A percentile compares a stretch with the other conserved stretches of the same genome.
These are phyloP conservation scores for Botryotinia calthae DNA, from an alignment of 2,329 filamentous ascomycete genomes.

Conservation along the genomic window DNA sequence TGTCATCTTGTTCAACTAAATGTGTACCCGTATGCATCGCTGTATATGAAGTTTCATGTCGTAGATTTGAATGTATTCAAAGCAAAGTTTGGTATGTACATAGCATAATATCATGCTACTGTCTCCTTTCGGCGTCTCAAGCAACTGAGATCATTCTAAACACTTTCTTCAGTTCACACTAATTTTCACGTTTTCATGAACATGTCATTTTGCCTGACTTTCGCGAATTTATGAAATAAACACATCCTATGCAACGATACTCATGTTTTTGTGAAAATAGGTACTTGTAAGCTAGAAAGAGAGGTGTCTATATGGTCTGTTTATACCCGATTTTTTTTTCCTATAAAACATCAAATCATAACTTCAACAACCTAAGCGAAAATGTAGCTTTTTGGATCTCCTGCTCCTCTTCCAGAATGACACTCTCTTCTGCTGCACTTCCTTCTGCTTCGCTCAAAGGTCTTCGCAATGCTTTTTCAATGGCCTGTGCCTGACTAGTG, in stretches of 20 bases:
- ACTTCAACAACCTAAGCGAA: constrained; percentile 69
- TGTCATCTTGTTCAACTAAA: neutral
- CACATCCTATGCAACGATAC: neutral
- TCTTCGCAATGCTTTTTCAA: constrained; percentile 75
- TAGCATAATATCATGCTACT: neutral
- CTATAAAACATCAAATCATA: constrained; percentile 47
- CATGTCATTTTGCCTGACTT: neutral
- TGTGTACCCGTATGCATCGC: neutral
- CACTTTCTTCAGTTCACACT: neutral
- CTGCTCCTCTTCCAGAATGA: constrained; percentile 81
- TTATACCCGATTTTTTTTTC: neutral
- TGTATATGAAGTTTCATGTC: neutral
- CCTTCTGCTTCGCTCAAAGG: constrained; percentile 42
- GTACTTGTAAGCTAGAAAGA: neutral
- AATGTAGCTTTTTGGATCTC: constrained; percentile 82
- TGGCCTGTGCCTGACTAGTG: constrained; percentile 61
- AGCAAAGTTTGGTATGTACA: neutral
- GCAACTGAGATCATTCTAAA: neutral
- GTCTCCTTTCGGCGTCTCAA: neutral
- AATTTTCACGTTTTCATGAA: neutral
- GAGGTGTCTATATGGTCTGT: constrained; percentile 8
- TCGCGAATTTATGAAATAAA: neutral
- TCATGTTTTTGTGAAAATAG: neutral
- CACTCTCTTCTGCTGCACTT: constrained; percentile 41
- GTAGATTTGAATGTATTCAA: neutral